Evolutionary conservation across 225 moss, liverwort and hornwort species (phyloP).

Genomic region (Physcomitrellopsis africana): DNA sequence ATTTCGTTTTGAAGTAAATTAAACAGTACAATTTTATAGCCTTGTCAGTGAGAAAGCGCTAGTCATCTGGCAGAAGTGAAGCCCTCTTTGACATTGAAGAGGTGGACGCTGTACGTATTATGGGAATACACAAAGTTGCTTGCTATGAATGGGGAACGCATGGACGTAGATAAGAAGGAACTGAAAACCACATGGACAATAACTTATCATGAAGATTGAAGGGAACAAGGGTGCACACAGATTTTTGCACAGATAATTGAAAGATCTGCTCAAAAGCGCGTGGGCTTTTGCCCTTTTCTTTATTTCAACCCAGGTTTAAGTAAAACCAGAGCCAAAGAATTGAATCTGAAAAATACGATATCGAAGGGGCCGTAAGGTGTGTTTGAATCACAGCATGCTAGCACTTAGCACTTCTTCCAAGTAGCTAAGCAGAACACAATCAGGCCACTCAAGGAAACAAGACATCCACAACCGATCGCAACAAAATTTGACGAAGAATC

Average conservation of each 20-base stretch:
- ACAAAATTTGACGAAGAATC: conserved; percentile 46
- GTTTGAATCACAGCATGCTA: conserved; percentile 45
- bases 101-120: too few species aligned
- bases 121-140: too few species aligned
- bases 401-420: conserved; percentile 48
- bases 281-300: conserved; percentile 40
- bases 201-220: neutral
- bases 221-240: conserved; percentile 32
- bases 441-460: conserved; percentile 42
- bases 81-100: too few species aligned
- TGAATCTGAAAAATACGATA: conserved; percentile 35
- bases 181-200: neutral
- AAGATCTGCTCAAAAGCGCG: conserved; percentile 34
- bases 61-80: too few species aligned
- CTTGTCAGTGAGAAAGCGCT: too few species aligned
- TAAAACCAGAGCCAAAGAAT: conserved; percentile 55
- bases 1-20: too few species aligned
- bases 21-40: too few species aligned
- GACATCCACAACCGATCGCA: conserved; percentile 40
- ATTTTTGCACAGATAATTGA: conserved; percentile 16
- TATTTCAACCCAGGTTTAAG: conserved; percentile 59
- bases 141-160: neutral
- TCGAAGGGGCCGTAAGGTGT: conserved; percentile 29
- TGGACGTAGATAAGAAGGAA: conserved; percentile 1
- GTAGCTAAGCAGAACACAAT: conserved; percentile 52